Base-by-base conservation (phyloP, 495 filamentous ascomycete genomes). In the Hyaloscypha finlandica region DNA sequence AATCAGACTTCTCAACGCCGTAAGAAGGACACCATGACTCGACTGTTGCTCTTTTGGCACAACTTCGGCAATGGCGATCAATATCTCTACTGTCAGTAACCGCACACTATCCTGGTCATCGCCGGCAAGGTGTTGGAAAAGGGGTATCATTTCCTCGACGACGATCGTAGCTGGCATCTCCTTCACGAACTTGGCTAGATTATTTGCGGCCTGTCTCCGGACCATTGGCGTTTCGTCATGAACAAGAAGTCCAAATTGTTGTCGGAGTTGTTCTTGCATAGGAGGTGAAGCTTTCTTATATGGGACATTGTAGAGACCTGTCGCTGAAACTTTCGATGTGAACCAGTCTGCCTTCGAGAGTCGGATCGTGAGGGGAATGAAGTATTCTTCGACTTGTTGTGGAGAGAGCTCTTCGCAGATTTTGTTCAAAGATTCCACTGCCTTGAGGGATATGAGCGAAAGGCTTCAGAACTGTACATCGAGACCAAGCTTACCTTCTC, bases 321-420 rank as follows among this genome's bases (percentile, higher is more conserved):
- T 96, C 8, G 94, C 95, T 16, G 95, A 99, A 61, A 99, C 95
- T 79, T 98, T 99, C 67, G 96, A 98, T 33, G 95, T 99, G 75
- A 99, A 99, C 95, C 95, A 99, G 82, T 99, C 95, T 77, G 95
- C 96, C 85, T 97, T 98, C 63, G 95, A 96, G 61, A 99, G 90
- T 70, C 95, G 91, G 73, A 97, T 86, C 61, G 91, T 90, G 70
- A 99, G 89, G 32, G 96, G 95, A 72, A 98, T 92, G 81, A 97
- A 98, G 76, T 90, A 89, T 74, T 98, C 91, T 82, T 99, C 96
- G 76, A 98, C 88, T 80, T 99, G 95, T 73, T 92, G 84, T 71
- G 92, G 83, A 37, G 92, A 95, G 42, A 99, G 85, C 75, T 97
- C 87, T 73, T 87, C 85, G 83, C 94, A 97, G 75, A 99, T 97